Evolutionary conservation across 495 filamentous ascomycete species (phyloP), one percentile per base, ranked within the genome.

Genomic region (Bathelium albidoporum): DNA sequence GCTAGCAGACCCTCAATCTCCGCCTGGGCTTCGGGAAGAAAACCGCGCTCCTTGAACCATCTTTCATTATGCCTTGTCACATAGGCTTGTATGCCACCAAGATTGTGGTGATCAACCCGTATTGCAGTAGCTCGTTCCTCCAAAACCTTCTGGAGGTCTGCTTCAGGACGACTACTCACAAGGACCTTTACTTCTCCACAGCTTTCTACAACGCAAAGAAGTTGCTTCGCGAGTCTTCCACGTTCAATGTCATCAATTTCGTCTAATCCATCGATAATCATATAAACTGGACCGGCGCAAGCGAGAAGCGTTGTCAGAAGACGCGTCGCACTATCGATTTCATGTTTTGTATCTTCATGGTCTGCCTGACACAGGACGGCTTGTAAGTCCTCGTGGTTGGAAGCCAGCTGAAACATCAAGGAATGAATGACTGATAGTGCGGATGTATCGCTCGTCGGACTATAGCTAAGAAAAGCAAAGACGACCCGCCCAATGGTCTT

Each of bases 111-210:
- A n/a, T n/a, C n/a, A n/a, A n/a, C n/a, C n/a, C n/a, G n/a, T n/a
- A n/a, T n/a, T n/a, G n/a, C n/a, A n/a, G n/a, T n/a, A n/a, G n/a
- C n/a, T n/a, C n/a, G n/a, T n/a, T n/a, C n/a, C n/a, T n/a, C n/a
- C n/a, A n/a, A n/a, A n/a, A n/a, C n/a, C n/a, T n/a, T n/a, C n/a
- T n/a, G n/a, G n/a, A n/a, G n/a, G n/a, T 64, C 68, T 62, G 28
- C 66, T 60, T n/a, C 71, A 65, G 11, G 72, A 60, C 24, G 68
- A 60, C 60, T 72, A 31, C 43, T n/a, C n/a, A n/a, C 63, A 66
- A 18, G 59, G 18, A 26, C 45, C 28, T 20, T 32, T 26, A 53
- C 41, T 9, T 44, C 34, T 9, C 49, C 10, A 24, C 26, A 16
- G 20, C 43, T 49, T 60, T 0, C 39, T 49, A 49, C 9, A 3